Percentiles rank a stretch among this genome's conserved stretches.
These are phyloP conservation scores for Senna siamea DNA, from an alignment of 306 rosid species.

Conservation along the genomic window DNA sequence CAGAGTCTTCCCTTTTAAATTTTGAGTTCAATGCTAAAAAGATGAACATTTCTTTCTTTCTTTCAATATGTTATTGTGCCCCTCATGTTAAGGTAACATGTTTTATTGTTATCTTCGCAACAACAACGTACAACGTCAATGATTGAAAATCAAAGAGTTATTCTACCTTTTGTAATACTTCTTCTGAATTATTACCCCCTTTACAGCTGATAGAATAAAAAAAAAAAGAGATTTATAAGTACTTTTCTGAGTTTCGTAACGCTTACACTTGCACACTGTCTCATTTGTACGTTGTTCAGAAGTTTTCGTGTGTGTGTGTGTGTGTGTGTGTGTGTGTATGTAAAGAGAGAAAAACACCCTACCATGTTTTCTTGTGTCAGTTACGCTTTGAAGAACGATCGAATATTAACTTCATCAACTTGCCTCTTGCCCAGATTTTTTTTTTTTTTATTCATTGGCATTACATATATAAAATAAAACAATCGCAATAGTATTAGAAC, in stretches of 20 bases:
- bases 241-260: neutral
- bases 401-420: too few relatives aligned
- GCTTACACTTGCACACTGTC: neutral
- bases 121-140: neutral
- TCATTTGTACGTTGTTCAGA: neutral
- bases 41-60: too few relatives aligned
- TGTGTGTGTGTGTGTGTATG: too few relatives aligned
- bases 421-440: too few relatives aligned
- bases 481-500: too few relatives aligned
- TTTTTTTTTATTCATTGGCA: too few relatives aligned
- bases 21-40: too few relatives aligned
- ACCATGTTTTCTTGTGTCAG: neutral
- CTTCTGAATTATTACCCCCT: neutral
- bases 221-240: neutral
- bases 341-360: neutral
- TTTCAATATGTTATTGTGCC: too few relatives aligned
- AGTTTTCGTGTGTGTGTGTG: too few relatives aligned
- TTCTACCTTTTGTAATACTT: neutral
- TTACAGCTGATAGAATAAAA: neutral
- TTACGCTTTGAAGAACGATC: too few relatives aligned
- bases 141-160: neutral
- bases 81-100: neutral
- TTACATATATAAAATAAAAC: too few relatives aligned
- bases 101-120: neutral
- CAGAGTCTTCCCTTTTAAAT: too few relatives aligned